Percentiles rank a stretch among this genome's conserved stretches.
Evolutionary conservation across 2,329 filamentous ascomycete genomes (phyloP).

Genomic region (Amesomyces nigricolor): DNA sequence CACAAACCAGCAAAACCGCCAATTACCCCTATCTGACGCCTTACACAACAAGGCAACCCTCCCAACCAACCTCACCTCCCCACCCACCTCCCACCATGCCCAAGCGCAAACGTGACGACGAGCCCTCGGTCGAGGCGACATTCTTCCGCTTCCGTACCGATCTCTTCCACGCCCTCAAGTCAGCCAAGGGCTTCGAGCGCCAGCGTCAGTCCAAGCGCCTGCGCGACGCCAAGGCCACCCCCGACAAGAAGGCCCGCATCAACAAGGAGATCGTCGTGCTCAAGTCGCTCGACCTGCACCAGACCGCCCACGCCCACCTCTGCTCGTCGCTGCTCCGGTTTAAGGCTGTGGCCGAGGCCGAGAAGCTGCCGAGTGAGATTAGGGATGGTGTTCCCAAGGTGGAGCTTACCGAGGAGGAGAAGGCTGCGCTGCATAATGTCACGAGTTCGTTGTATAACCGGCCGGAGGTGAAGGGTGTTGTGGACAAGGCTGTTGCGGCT

Average conservation of each 20-base stretch:
- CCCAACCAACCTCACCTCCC: neutral
- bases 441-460: constrained; percentile 53
- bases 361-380: constrained; percentile 46
- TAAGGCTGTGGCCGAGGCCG: constrained; percentile 46
- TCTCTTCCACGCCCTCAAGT: constrained; percentile 62
- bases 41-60: neutral
- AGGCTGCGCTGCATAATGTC: constrained; percentile 50
- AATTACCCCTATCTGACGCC: too few species aligned
- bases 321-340: constrained; percentile 49
- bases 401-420: constrained; percentile 48
- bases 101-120: constrained; percentile 51
- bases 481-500: constrained; percentile 44
- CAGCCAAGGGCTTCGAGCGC: constrained; percentile 69
- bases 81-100: constrained; percentile 37
- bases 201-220: constrained; percentile 65
- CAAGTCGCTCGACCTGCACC: constrained; percentile 55
- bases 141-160: constrained; percentile 53
- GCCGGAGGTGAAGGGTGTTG: constrained; percentile 44
- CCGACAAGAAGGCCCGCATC: constrained; percentile 52
- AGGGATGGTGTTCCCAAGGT: constrained; percentile 44
- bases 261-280: constrained; percentile 55
- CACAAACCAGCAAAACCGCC: neutral
- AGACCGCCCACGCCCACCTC: constrained; percentile 52
- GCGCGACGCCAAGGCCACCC: constrained; percentile 40
- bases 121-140: constrained; percentile 43